These are phyloP conservation scores for Logfia minima DNA, from an alignment of 129 eudicot species.

Conservation along the genomic window DNA sequence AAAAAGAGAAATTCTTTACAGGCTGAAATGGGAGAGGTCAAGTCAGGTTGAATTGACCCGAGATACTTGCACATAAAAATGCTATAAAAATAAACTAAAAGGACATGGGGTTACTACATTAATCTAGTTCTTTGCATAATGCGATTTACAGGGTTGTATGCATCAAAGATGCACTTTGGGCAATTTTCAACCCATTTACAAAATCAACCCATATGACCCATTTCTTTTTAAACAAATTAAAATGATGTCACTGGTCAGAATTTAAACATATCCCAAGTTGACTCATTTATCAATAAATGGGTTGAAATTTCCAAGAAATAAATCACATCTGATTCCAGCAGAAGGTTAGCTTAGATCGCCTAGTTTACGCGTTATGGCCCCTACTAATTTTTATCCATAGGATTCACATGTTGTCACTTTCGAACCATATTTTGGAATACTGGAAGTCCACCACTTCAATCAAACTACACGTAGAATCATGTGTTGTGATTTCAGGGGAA, in stretches of 20 bases:
- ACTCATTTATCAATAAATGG: neutral
- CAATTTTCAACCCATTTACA: neutral
- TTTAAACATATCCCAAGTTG: neutral
- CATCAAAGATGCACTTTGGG: neutral
- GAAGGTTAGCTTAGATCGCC: neutral
- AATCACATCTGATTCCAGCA: neutral
- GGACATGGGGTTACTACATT: neutral
- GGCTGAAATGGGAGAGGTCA: neutral
- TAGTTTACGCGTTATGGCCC: neutral
- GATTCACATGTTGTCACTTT: constrained; percentile 3
- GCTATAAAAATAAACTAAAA: neutral
- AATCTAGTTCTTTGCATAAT: neutral
- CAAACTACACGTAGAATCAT: constrained; percentile 16
- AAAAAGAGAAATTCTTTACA: neutral
- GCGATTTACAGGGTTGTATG: neutral
- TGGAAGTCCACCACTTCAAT: neutral
- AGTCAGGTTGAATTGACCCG: neutral
- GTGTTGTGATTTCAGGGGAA: constrained; percentile 5
- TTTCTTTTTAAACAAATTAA: too few relatives aligned
- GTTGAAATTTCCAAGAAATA: neutral
- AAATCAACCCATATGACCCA: neutral
- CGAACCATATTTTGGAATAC: neutral
- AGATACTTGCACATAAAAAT: neutral
- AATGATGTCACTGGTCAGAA: neutral
- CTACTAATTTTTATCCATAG: neutral